These are phyloP conservation scores for Cyclanthera cordifolia DNA, from an alignment of 306 rosid genomes.

Conservation along the genomic window DNA sequence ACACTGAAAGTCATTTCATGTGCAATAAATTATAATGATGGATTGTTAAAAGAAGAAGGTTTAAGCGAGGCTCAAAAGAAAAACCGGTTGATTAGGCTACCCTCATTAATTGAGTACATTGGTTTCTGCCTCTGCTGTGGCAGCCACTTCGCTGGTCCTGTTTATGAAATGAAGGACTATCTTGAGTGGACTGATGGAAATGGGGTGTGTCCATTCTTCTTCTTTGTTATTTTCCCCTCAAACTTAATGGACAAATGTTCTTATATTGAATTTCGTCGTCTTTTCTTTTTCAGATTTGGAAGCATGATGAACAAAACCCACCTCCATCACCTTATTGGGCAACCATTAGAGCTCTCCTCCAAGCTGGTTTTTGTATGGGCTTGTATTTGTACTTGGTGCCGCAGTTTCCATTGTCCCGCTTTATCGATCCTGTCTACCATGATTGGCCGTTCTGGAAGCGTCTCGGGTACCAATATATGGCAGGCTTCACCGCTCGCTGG, in stretches of 20 bases:
- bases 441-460: slow-evolving; percentile 77
- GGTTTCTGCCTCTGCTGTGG: slow-evolving; percentile 90
- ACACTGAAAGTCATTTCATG: slow-evolving; percentile 82
- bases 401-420: slow-evolving; percentile 58
- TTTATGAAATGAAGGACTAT: slow-evolving; percentile 84
- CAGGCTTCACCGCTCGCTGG: slow-evolving; percentile 92
- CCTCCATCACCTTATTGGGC: slow-evolving; percentile 69
- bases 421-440: slow-evolving; percentile 61
- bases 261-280: background rate
- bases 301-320: slow-evolving; percentile 39
- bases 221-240: background rate
- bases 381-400: slow-evolving; percentile 74
- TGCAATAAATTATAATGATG: slow-evolving; percentile 84
- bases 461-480: slow-evolving; percentile 78
- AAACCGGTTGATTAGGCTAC: slow-evolving; percentile 55
- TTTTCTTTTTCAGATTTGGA: slow-evolving; percentile 62
- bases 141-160: slow-evolving; percentile 97
- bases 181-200: slow-evolving; percentile 88
- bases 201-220: slow-evolving; percentile 43
- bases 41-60: slow-evolving; percentile 67
- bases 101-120: slow-evolving; percentile 63
- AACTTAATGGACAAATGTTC: background rate
- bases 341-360: slow-evolving; percentile 60
- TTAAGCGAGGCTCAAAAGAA: slow-evolving; percentile 75
- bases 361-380: slow-evolving; percentile 84